phyloP scores from a whole-genome alignment of 345 rosid genomes.

The Pseudoturritis turrita region DNA sequence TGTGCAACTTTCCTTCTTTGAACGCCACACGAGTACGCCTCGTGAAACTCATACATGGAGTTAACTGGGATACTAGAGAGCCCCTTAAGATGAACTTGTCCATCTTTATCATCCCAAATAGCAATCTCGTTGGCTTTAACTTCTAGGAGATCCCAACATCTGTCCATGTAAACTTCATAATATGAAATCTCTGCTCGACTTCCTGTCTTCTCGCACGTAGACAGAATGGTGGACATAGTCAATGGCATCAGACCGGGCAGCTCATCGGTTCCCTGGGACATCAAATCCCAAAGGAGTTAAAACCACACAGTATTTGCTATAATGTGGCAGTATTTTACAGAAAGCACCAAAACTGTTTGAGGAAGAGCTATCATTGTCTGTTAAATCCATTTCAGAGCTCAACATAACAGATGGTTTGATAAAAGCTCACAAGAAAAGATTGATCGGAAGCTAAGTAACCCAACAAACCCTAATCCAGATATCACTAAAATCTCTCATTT shows the following conservation, averaged over 20 bases:
- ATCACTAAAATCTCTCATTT: background rate
- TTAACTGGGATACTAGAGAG: slow-evolving; percentile 51
- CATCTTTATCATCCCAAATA: slow-evolving; percentile 66
- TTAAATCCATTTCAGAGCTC: background rate
- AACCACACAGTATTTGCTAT: background rate
- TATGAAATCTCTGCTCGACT: slow-evolving; percentile 66
- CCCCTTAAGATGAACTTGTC: slow-evolving; percentile 75
- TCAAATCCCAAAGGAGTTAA: background rate
- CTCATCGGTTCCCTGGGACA: slow-evolving; percentile 56
- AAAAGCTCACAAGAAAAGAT: background rate
- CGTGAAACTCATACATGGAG: slow-evolving; percentile 57
- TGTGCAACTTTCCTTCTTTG: slow-evolving; percentile 77
- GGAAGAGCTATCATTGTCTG: background rate
- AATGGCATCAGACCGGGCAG: slow-evolving; percentile 71
- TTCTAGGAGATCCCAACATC: slow-evolving; percentile 81
- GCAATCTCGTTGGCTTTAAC: slow-evolving; percentile 50
- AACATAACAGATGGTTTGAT: background rate
- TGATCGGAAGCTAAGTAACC: background rate
- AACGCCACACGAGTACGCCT: slow-evolving; percentile 52
- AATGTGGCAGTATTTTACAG: background rate
- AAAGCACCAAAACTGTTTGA: background rate
- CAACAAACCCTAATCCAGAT: background rate
- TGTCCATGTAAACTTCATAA: slow-evolving; percentile 89
- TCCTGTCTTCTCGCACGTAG: slow-evolving; percentile 43
- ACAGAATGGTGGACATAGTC: slow-evolving; percentile 64